Percentiles rank a stretch among this genome's conserved stretches.
Evolutionary conservation across 441 rosid species (phyloP).

Genomic region (Croton setiger): DNA sequence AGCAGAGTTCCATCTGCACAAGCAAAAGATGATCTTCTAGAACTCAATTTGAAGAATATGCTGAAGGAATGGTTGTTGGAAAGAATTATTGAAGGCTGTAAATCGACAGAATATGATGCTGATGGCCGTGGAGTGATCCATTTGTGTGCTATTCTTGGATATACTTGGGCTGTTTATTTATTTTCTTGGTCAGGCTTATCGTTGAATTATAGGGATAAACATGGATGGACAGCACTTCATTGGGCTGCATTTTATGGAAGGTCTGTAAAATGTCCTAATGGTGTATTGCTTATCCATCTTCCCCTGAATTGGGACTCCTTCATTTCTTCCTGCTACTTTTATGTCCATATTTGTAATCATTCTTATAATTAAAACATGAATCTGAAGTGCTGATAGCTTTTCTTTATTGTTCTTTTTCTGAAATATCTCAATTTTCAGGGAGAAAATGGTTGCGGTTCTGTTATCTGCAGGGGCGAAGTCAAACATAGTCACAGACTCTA

Average conservation of each 20-base stretch:
- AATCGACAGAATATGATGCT: constrained; percentile 59
- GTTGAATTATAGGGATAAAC: constrained; percentile 81
- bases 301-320: no score
- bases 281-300: background rate
- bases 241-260: constrained; percentile 95
- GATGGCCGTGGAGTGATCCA: constrained; percentile 92
- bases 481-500: constrained; percentile 91
- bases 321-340: background rate
- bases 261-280: constrained; percentile 43
- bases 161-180: constrained; percentile 77
- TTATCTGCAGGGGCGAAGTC: constrained; percentile 93
- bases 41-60: constrained; percentile 69
- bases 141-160: constrained; percentile 87
- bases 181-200: constrained; percentile 77
- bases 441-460: constrained; percentile 93
- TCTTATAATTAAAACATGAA: background rate
- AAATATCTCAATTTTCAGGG: constrained; percentile 47
- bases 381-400: background rate
- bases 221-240: constrained; percentile 99
- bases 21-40: constrained; percentile 69
- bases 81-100: constrained; percentile 63
- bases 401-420: constrained; percentile 8
- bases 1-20: constrained; percentile 45
- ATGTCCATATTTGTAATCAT: background rate
- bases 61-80: constrained; percentile 91